Evolutionary conservation across 106 monocot species (phyloP).

Genomic region (Apostasia ramifera): DNA sequence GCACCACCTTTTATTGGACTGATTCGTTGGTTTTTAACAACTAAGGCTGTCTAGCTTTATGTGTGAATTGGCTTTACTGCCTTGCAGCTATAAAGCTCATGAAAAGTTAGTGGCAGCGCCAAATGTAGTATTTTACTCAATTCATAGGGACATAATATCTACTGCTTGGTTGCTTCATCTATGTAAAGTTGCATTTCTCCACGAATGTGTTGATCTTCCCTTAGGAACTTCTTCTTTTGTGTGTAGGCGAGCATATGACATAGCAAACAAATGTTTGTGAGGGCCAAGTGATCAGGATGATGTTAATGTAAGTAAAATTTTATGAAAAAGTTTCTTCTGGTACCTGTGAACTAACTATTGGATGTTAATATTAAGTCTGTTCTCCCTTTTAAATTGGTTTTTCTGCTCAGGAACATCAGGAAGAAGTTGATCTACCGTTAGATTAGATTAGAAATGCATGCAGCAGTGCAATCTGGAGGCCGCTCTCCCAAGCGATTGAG

Average conservation of each 20-base stretch:
- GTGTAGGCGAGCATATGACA: conserved; percentile 88
- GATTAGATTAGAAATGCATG: conserved; percentile 97
- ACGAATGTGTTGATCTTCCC: not conserved
- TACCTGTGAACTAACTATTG: too few species aligned
- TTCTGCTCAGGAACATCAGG: conserved; percentile 61
- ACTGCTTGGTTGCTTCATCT: not conserved
- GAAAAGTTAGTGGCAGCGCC: not conserved
- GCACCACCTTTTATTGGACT: not conserved
- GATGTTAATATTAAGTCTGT: too few species aligned
- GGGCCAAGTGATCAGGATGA: conserved; percentile 94
- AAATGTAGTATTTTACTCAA: not conserved
- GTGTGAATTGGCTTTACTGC: not conserved
- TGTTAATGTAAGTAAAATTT: conserved; percentile 58
- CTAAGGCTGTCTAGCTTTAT: not conserved
- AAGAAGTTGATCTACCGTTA: conserved; percentile 83
- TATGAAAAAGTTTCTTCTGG: not conserved
- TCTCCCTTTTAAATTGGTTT: not conserved
- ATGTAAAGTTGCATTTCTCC: not conserved
- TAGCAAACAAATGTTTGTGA: conserved; percentile 90
- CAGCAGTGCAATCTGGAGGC: conserved; percentile 83
- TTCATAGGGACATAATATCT: too few species aligned
- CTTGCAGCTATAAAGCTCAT: not conserved
- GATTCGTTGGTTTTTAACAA: not conserved
- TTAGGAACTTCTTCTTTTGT: conserved; percentile 42
- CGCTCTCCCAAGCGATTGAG: conserved; percentile 83